Base-by-base conservation (phyloP, 2,329 filamentous ascomycete genomes). In the Diplodia intermedia region DNA sequence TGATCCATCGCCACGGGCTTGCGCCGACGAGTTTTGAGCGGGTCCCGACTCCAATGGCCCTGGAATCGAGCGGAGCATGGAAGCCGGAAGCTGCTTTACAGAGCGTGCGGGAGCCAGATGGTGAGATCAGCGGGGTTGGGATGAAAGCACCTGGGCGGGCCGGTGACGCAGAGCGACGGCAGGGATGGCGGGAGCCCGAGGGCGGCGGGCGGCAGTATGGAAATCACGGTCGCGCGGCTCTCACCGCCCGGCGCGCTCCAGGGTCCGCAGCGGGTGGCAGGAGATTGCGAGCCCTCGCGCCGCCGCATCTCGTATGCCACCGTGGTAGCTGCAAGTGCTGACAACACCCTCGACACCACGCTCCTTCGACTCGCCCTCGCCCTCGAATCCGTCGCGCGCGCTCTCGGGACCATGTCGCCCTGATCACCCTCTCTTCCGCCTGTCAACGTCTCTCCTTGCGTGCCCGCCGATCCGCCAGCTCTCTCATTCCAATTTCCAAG, bases 391-490 rank as follows among this genome's bases (percentile, higher is more conserved):
- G 29, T n/a, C 43, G 43, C 43, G 33, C 60, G 2, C 38, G 38
- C 29, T n/a, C 29, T 2, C 43, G 26, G 29, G 26, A 62, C 31
- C 47, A 67, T 67, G 65, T 49, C 56, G 56, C 55, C 55, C 23
- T 67, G 55, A 67, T 29, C 53, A 33, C 26, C 31, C 43, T 33
- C 20, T 20, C 23, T 14, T 47, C 56, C 8, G 31, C 38, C 52
- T 55, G 7, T 15, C 8, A 43, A 40, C 36, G 9, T 18, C 47
- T 20, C 66, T 68, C 66, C 66, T 68, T 68, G 66, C 66, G 26
- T 68, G 66, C 50, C 29, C 36, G 55, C 55, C 65, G 31, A 62
- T 54, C 29, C 65, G 56, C 56, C 55, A 56, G 33, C 23, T 67
- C 65, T 31, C 23, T 23, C 29, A n/a, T 33, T 60, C 63, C 54